Conservation (phyloP, 2,329 filamentous ascomycete genomes). For the Thelonectria rubi region DNA sequence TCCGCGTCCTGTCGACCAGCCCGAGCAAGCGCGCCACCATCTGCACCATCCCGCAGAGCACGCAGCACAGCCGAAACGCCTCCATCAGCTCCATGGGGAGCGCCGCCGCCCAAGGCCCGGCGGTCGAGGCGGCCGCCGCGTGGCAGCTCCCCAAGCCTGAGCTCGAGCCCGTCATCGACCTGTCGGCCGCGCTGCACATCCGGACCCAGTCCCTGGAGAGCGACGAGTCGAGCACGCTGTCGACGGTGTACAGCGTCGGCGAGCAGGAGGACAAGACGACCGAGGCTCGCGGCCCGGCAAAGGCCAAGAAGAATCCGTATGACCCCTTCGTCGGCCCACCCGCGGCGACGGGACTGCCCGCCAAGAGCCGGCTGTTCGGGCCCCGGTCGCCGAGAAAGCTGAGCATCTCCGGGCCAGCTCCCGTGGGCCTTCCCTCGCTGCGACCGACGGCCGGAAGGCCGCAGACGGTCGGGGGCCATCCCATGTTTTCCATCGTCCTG, state of each 20-base stretch:
- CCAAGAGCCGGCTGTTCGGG: slow-evolving; percentile 31
- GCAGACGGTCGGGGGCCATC: slow-evolving; percentile 34
- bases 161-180: slow-evolving; percentile 23
- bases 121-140: slow-evolving; percentile 50
- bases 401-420: slow-evolving; percentile 30
- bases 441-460: slow-evolving; percentile 38
- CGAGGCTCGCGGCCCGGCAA: slow-evolving; percentile 11
- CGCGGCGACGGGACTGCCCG: not conserved
- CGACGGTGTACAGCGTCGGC: slow-evolving; percentile 65
- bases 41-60: slow-evolving; percentile 28
- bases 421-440: slow-evolving; percentile 29
- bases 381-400: slow-evolving; percentile 35
- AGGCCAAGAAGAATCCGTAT: slow-evolving; percentile 14
- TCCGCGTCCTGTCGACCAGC: slow-evolving; percentile 39
- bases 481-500: slow-evolving; percentile 29
- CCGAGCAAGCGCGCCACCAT: slow-evolving; percentile 42
- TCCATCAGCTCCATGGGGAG: slow-evolving; percentile 48
- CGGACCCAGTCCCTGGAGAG: slow-evolving; percentile 51
- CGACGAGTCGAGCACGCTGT: slow-evolving; percentile 62
- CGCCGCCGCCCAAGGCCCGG: slow-evolving; percentile 53
- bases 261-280: slow-evolving; percentile 52
- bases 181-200: slow-evolving; percentile 30
- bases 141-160: slow-evolving; percentile 35
- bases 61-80: slow-evolving; percentile 36
- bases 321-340: slow-evolving; percentile 48